These are phyloP conservation scores for Cytospora piceicola DNA, from an alignment of 2,329 filamentous ascomycete species.

Conservation along the genomic window DNA sequence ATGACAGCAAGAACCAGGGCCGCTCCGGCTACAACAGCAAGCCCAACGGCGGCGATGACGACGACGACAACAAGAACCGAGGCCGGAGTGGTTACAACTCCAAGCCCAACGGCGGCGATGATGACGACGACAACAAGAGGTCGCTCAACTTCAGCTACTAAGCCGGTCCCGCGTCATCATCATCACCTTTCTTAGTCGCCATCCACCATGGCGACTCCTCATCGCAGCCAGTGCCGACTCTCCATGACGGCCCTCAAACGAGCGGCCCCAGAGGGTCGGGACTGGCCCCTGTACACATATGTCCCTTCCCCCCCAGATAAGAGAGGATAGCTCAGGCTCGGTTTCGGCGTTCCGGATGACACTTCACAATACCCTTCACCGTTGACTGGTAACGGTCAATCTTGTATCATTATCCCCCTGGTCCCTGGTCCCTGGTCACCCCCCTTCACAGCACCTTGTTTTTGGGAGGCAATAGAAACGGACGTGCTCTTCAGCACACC, in stretches of 20 bases:
- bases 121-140: conserved; percentile 38
- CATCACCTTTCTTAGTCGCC: too few relatives aligned
- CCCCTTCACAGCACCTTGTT: conserved; percentile 20
- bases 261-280: conserved; percentile 6
- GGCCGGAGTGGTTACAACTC: conserved; percentile 54
- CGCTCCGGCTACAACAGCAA: conserved; percentile 51
- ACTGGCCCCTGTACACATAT: conserved; percentile 21
- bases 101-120: conserved; percentile 32
- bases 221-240: conserved; percentile 11
- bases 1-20: conserved; percentile 45
- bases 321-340: conserved; percentile 20
- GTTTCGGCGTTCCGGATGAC: conserved; percentile 19
- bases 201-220: conserved; percentile 11
- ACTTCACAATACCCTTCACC: conserved; percentile 21
- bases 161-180: conserved; percentile 23
- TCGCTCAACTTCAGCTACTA: conserved; percentile 36
- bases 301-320: conserved; percentile 9
- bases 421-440: not conserved
- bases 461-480: conserved; percentile 9
- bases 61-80: conserved; percentile 41
- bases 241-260: conserved; percentile 12
- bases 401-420: conserved; percentile 9
- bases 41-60: conserved; percentile 36
- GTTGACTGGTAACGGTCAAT: conserved; percentile 18
- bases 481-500: conserved; percentile 4